phyloP scores from a whole-genome alignment of 495 filamentous ascomycete species.

The Hypoxylon cercidicola region DNA sequence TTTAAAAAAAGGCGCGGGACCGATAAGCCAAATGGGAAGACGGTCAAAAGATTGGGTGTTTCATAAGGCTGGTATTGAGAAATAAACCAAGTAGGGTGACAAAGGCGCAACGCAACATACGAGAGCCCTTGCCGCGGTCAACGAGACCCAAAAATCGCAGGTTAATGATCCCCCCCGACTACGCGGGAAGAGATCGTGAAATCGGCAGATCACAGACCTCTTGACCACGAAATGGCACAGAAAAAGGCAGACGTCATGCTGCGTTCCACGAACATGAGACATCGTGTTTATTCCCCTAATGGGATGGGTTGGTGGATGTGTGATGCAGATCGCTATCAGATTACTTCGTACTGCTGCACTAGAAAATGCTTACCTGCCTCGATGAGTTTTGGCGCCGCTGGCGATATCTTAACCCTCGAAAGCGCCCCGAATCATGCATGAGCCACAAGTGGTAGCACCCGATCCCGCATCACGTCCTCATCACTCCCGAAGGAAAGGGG shows the following conservation, averaged over 20 bases:
- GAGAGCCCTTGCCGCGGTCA: not conserved
- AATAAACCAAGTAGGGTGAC: not conserved
- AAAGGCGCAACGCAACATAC: not conserved
- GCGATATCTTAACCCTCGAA: conserved; percentile 1
- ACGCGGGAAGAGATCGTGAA: conserved; percentile 23
- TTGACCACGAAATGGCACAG: not conserved
- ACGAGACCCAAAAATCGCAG: conserved; percentile 3
- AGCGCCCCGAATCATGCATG: not conserved
- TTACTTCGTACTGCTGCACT: not conserved
- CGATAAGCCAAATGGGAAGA: conserved; percentile 24
- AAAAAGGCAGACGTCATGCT: conserved; percentile 30
- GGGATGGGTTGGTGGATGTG: conserved; percentile 23
- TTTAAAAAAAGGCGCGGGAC: conserved; percentile 9
- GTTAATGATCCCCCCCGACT: conserved; percentile 24
- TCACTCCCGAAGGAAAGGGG: conserved; percentile 14
- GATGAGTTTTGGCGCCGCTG: conserved; percentile 4
- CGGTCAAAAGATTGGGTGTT: conserved; percentile 9
- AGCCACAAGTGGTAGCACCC: not conserved
- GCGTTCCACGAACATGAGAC: conserved; percentile 28
- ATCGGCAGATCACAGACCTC: conserved; percentile 1
- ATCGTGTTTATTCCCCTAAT: conserved; percentile 26
- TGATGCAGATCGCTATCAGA: conserved; percentile 17
- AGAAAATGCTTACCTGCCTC: conserved; percentile 1
- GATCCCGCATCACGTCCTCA: conserved; percentile 1
- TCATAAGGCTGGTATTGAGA: conserved; percentile 22